phyloP scores from a whole-genome alignment of 225 moss, liverwort and hornwort genomes.

The Physcomitrellopsis africana region DNA sequence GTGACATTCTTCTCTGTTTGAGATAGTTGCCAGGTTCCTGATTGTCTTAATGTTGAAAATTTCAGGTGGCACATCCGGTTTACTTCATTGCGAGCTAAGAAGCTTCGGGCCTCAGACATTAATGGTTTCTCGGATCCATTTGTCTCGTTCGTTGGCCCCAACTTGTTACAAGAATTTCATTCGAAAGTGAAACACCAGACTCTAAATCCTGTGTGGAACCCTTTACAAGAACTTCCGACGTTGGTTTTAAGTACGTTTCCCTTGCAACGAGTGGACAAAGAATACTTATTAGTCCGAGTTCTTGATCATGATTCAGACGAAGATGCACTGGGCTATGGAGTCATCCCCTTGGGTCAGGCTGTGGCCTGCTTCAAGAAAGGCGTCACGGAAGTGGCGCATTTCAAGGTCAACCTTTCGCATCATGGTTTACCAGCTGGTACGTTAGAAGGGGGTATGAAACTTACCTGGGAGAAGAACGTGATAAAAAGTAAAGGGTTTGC shows the following conservation, averaged over 20 bases:
- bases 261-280: conserved; percentile 86
- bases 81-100: conserved; percentile 89
- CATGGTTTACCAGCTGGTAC: conserved; percentile 92
- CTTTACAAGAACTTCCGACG: conserved; percentile 85
- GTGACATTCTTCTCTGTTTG: conserved; percentile 3
- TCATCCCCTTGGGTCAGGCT: conserved; percentile 74
- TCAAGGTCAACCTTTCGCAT: conserved; percentile 84
- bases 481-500: conserved; percentile 47
- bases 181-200: conserved; percentile 97
- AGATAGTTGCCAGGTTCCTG: conserved; percentile 20
- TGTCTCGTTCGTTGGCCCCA: conserved; percentile 95
- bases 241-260: conserved; percentile 86
- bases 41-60: conserved; percentile 20
- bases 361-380: conserved; percentile 80
- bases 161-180: conserved; percentile 80
- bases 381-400: conserved; percentile 70
- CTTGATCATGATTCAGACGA: conserved; percentile 79
- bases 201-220: conserved; percentile 96
- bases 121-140: conserved; percentile 97
- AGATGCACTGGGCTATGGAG: conserved; percentile 81
- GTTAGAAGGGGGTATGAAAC: conserved; percentile 88
- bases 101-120: conserved; percentile 91
- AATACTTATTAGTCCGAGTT: conserved; percentile 83
- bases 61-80: conserved; percentile 86
- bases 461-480: conserved; percentile 76